Evolutionary conservation across 306 rosid species (phyloP), one percentile per base, ranked within the genome.

Genomic region (Lotus japonicus): DNA sequence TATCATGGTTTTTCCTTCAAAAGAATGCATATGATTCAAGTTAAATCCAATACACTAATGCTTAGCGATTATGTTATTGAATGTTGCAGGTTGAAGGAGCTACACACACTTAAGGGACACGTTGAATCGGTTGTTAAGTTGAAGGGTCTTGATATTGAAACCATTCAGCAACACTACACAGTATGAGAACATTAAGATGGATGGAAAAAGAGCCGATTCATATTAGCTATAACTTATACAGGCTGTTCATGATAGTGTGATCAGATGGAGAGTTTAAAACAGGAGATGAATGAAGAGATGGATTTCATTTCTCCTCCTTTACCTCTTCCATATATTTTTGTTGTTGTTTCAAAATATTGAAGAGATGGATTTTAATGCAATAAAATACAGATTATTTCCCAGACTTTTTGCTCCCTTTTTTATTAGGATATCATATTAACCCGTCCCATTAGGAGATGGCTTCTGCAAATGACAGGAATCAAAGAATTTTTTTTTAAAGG

Each of bases 91-190:
- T 39, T 81, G 17, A 80, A 79, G 74, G 92, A 84, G 81, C 84
- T 89, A 11, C 84, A 86, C 79, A 84, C 88, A 1, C 74, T 86
- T 9, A 81, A 84, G 85, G 96, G 87, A 11, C 89, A 82, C 2
- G 84, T 83, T 41, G 87, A 85, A 26, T 85, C 86, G 0, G 89
- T 88, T 53, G 83, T 81, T 70, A 85, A 83, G 79, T 58, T 79
- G 60, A 88, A 85, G 74, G 88, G 88, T 52, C 78, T 81, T 16
- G 86, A 83, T 65, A 71, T 79, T 28, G 85, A 85, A 0, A 83
- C 80, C 54, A 83, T 78, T 19, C 82, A 84, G 19, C 84, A 75
- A 7, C 64, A 71, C 62, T 78, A 75, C 76, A 77, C 79, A n/a
- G 75, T 81, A 12, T 81, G 23, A 74, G 16, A 31, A 43, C 13